phyloP scores from a whole-genome alignment of 2,329 filamentous ascomycete species.

The Rhynchosporium agropyri region DNA sequence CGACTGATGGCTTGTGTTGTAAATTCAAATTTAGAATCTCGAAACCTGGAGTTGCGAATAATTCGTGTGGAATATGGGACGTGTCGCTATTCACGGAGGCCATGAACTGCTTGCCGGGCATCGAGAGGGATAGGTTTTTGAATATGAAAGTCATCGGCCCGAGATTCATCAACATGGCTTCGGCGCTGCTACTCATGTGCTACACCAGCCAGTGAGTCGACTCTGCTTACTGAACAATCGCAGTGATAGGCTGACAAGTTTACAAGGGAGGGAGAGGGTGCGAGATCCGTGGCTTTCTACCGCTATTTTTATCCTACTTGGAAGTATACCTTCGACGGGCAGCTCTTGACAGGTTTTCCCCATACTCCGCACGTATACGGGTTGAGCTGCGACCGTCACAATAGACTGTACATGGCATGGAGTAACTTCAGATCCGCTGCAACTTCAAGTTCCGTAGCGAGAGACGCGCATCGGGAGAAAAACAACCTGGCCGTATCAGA shows the following conservation, averaged over 20 bases:
- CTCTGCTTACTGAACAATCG: not conserved
- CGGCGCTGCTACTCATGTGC: slow-evolving; percentile 36
- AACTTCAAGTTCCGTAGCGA: slow-evolving; percentile 15
- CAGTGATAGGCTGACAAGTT: not conserved
- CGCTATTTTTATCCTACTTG: slow-evolving; percentile 31
- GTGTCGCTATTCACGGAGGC: slow-evolving; percentile 2
- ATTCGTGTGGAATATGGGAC: slow-evolving; percentile 24
- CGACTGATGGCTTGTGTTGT: not conserved
- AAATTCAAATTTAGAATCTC: slow-evolving; percentile 35
- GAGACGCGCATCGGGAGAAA: slow-evolving; percentile 37
- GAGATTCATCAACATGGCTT: slow-evolving; percentile 34
- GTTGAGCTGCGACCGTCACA: slow-evolving; percentile 28
- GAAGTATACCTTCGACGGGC: slow-evolving; percentile 33
- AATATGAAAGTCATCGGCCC: slow-evolving; percentile 35
- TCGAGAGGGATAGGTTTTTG: slow-evolving; percentile 26
- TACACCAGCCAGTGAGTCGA: slow-evolving; percentile 36
- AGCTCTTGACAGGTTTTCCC: slow-evolving; percentile 33
- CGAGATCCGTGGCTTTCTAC: slow-evolving; percentile 36
- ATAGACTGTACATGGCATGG: slow-evolving; percentile 36
- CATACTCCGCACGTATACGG: slow-evolving; percentile 40
- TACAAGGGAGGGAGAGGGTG: slow-evolving; percentile 36
- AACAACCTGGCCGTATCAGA: slow-evolving; percentile 37
- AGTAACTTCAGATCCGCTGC: slow-evolving; percentile 36
- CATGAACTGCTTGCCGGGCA: slow-evolving; percentile 27
- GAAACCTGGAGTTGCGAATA: slow-evolving; percentile 1